Evolutionary conservation across 768 basidiomycete species (phyloP).

Genomic region (Rhodocollybia butyracea): DNA sequence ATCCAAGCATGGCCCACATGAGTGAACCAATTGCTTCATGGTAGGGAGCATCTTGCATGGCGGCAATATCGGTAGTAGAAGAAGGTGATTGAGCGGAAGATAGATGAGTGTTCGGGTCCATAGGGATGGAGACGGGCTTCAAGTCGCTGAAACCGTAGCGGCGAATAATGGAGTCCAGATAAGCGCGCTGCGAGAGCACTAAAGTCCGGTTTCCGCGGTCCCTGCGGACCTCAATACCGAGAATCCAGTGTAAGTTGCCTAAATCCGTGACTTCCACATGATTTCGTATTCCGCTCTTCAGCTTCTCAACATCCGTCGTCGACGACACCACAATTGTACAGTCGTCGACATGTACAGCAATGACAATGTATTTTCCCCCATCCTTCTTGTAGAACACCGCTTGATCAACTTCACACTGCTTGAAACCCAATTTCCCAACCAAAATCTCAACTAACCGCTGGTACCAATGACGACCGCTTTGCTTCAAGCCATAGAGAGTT

Average conservation of each 20-base stretch:
- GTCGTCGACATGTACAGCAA: too few species aligned
- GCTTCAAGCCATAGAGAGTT: background rate
- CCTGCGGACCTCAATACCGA: constrained; percentile 25
- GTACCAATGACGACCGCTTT: background rate
- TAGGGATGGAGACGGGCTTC: constrained; percentile 13
- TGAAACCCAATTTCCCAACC: background rate
- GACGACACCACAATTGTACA: too few species aligned
- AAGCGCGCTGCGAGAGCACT: constrained; percentile 19
- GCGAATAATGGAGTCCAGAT: constrained; percentile 16
- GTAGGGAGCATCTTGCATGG: constrained; percentile 16
- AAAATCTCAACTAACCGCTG: background rate
- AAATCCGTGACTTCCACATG: constrained; percentile 20
- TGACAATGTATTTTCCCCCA: too few species aligned
- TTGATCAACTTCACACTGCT: too few species aligned
- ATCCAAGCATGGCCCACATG: background rate
- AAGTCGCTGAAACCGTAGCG: constrained; percentile 16
- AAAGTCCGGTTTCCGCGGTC: constrained; percentile 18
- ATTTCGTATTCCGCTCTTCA: too few species aligned
- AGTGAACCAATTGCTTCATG: constrained; percentile 17
- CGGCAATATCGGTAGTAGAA: constrained; percentile 5
- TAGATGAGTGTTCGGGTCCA: constrained; percentile 7
- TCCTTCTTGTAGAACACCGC: too few species aligned
- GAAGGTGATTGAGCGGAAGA: background rate
- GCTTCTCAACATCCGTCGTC: too few species aligned
- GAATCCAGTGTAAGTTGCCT: constrained; percentile 20